Conservation (phyloP, 345 rosid species). For the Brassica cretica region DNA sequence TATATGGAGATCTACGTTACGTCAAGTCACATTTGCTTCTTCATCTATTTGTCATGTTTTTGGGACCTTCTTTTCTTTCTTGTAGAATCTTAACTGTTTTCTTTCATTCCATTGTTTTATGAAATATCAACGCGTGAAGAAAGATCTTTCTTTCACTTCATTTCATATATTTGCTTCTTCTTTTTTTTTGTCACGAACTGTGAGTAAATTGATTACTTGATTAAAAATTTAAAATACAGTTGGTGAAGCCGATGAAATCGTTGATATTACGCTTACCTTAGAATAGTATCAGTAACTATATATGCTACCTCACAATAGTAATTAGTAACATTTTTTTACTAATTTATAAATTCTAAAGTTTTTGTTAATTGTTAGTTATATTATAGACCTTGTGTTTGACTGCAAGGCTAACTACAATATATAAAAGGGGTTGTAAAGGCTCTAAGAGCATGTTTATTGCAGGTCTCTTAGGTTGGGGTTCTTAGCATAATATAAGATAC, state of each 20-base stretch:
- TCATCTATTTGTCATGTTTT: conserved; percentile 25
- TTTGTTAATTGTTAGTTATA: background rate
- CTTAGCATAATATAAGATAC: too few species aligned
- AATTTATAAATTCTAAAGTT: background rate
- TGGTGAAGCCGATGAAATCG: background rate
- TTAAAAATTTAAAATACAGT: background rate
- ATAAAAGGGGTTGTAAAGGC: background rate
- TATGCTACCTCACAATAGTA: background rate
- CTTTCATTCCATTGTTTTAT: background rate
- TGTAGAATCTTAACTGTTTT: conserved; percentile 4
- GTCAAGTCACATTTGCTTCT: conserved; percentile 28
- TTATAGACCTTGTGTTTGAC: background rate
- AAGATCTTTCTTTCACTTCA: background rate
- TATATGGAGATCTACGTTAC: conserved; percentile 18
- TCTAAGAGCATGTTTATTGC: too few species aligned
- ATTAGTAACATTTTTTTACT: background rate
- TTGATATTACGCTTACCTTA: background rate
- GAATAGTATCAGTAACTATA: background rate
- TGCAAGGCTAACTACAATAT: background rate
- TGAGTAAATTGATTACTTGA: background rate
- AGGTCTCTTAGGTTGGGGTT: too few species aligned
- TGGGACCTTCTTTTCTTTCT: conserved; percentile 27
- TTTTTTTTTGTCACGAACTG: too few species aligned
- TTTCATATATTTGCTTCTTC: too few species aligned
- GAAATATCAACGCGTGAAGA: background rate